phyloP scores from a whole-genome alignment of 2,329 filamentous ascomycete genomes.

The Pyrenochaeta sp. region DNA sequence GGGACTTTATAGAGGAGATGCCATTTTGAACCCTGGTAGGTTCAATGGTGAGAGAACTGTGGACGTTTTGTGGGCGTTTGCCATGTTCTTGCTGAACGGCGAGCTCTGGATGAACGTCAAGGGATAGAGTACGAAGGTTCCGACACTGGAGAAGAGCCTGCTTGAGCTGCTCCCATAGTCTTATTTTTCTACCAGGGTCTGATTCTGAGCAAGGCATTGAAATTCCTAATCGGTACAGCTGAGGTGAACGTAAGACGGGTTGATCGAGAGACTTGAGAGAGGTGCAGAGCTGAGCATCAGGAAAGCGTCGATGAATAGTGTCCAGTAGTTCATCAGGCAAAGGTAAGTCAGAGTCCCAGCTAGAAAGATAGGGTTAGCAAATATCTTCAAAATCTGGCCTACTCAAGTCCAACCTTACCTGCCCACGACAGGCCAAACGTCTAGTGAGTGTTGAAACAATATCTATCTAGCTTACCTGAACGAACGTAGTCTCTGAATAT shows the following conservation, averaged over 20 bases:
- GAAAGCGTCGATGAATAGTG: slow-evolving; percentile 11
- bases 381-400: background rate
- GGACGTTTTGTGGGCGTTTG: background rate
- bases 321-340: slow-evolving; percentile 10
- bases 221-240: slow-evolving; percentile 15
- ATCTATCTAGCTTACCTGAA: slow-evolving; percentile 16
- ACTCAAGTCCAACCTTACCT: too few relatives aligned
- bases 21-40: background rate
- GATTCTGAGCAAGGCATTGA: slow-evolving; percentile 11
- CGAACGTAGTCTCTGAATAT: slow-evolving; percentile 13
- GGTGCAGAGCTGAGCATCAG: slow-evolving; percentile 11
- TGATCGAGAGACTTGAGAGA: slow-evolving; percentile 8
- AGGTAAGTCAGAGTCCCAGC: slow-evolving; percentile 18
- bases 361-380: background rate
- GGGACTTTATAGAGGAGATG: background rate
- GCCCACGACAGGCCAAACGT: too few relatives aligned
- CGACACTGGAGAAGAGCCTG: slow-evolving; percentile 10
- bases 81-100: background rate
- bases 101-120: slow-evolving; percentile 16
- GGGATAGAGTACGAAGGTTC: slow-evolving; percentile 12
- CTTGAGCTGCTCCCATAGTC: slow-evolving; percentile 9
- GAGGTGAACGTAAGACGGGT: slow-evolving; percentile 5
- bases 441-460: too few relatives aligned
- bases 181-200: background rate
- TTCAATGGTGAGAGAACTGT: background rate